Base-by-base conservation (phyloP, 495 filamentous ascomycete species). In the Podospora australis region DNA sequence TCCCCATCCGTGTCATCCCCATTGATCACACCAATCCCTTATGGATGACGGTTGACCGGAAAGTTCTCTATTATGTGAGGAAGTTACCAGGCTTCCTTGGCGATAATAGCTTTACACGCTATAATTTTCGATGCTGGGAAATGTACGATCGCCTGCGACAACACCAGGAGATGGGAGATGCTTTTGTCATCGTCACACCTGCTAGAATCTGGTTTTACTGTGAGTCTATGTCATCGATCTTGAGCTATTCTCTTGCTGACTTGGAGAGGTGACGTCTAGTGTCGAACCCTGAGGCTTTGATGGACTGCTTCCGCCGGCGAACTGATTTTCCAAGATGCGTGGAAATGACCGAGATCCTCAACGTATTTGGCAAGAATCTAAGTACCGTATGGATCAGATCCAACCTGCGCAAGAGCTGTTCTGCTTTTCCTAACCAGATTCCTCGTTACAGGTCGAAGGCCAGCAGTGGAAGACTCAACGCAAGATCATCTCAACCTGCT, bases 351-450 rank as follows among this genome's bases (percentile, higher is more conserved):
- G 49, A 61, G 13, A 46, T 66, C 5, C 52, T 77, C 17, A 60
- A 70, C 17, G 48, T 75, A 2, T 79, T 74, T 52, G 73, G 75
- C 2, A 67, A 65, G 9, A 77, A 70, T 52, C 50, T 79, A 0
- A 52, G 63, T 3, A 69, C 69, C 1, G n/a, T n/a, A n/a, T n/a
- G n/a, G n/a, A n/a, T n/a, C n/a, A n/a, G n/a, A n/a, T n/a, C n/a
- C n/a, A n/a, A n/a, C n/a, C n/a, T n/a, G n/a, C n/a, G n/a, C n/a
- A n/a, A n/a, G n/a, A n/a, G n/a, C n/a, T n/a, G n/a, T n/a, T n/a
- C n/a, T n/a, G n/a, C n/a, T n/a, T n/a, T n/a, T n/a, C n/a, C n/a
- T n/a, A n/a, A n/a, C n/a, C n/a, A n/a, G n/a, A n/a, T n/a, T n/a
- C n/a, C n/a, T n/a, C n/a, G n/a, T n/a, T n/a, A n/a, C n/a, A n/a